These are phyloP conservation scores for Puccinia polysora DNA, from an alignment of 1,284 basidiomycete species.

Conservation along the genomic window DNA sequence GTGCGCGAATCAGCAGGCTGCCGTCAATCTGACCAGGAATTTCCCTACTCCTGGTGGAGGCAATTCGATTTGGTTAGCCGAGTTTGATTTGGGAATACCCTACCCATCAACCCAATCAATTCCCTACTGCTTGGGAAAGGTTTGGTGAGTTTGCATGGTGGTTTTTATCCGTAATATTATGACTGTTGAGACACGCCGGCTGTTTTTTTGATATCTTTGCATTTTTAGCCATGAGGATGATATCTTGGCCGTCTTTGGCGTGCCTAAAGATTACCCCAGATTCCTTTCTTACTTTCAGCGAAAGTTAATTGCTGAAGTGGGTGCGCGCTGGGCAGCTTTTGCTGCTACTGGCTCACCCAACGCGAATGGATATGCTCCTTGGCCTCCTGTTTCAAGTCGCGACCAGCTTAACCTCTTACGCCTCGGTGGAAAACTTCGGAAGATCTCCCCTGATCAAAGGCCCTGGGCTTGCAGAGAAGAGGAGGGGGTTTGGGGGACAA, in stretches of 20 bases:
- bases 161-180: background rate
- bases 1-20: conserved; percentile 33
- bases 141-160: conserved; percentile 9
- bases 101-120: conserved; percentile 23
- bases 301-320: conserved; percentile 62
- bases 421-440: background rate
- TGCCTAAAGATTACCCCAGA: conserved; percentile 59
- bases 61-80: conserved; percentile 22
- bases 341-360: conserved; percentile 63
- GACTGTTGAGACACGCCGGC: background rate
- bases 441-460: conserved; percentile 1
- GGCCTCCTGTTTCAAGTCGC: conserved; percentile 5
- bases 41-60: background rate
- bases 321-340: conserved; percentile 66
- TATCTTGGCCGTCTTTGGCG: conserved; percentile 60
- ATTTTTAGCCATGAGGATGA: conserved; percentile 32
- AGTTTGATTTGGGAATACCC: conserved; percentile 23
- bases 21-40: conserved; percentile 31
- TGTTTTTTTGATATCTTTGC: background rate
- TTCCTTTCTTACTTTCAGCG: conserved; percentile 56
- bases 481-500: conserved; percentile 26
- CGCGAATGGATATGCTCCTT: conserved; percentile 46
- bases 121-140: conserved; percentile 9
- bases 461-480: conserved; percentile 26
- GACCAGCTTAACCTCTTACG: conserved; percentile 22